phyloP scores from a whole-genome alignment of 768 basidiomycete species.

The Paxillus rubicundulus region DNA sequence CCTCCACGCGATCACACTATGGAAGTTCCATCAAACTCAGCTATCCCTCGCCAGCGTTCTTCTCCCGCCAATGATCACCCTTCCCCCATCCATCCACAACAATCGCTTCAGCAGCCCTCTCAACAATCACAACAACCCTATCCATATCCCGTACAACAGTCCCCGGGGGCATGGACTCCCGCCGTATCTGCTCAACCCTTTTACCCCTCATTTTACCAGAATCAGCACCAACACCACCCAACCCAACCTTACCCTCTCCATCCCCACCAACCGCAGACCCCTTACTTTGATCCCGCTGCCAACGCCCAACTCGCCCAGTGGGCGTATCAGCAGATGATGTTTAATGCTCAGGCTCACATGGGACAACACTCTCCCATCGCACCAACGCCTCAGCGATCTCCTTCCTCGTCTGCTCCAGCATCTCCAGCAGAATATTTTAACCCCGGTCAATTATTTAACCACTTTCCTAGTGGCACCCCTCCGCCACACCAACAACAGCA shows the following conservation, averaged over 20 bases:
- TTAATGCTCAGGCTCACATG: slow-evolving; percentile 51
- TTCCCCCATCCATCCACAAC: slow-evolving; percentile 30
- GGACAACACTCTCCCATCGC: slow-evolving; percentile 33
- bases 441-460: slow-evolving; percentile 60
- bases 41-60: slow-evolving; percentile 55
- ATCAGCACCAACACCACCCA: slow-evolving; percentile 56
- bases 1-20: slow-evolving; percentile 61
- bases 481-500: slow-evolving; percentile 53
- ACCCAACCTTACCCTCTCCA: slow-evolving; percentile 48
- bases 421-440: slow-evolving; percentile 54
- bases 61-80: slow-evolving; percentile 57
- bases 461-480: slow-evolving; percentile 69
- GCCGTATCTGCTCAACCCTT: slow-evolving; percentile 66
- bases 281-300: slow-evolving; percentile 73
- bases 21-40: slow-evolving; percentile 48
- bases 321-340: slow-evolving; percentile 93
- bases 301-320: slow-evolving; percentile 80
- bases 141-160: slow-evolving; percentile 68
- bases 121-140: slow-evolving; percentile 42
- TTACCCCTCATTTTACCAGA: slow-evolving; percentile 78
- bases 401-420: slow-evolving; percentile 36
- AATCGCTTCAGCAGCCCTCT: slow-evolving; percentile 24
- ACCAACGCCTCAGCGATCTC: slow-evolving; percentile 36
- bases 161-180: slow-evolving; percentile 69
- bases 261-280: slow-evolving; percentile 42